phyloP scores from a whole-genome alignment of 495 filamentous ascomycete genomes.

The Thozetella sp. region DNA sequence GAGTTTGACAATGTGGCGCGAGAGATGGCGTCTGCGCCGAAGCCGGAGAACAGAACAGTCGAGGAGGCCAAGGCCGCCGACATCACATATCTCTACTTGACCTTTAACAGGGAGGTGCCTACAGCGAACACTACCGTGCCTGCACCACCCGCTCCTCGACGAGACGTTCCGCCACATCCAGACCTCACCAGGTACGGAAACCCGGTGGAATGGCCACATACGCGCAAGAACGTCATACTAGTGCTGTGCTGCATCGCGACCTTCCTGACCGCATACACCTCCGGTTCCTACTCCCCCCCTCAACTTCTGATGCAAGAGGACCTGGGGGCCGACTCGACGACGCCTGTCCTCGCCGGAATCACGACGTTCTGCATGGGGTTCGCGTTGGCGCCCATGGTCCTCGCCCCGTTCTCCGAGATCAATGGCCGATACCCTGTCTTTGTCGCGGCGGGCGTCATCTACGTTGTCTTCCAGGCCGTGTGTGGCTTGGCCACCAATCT shows the following conservation, averaged over 20 bases:
- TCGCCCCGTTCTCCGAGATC: conserved; percentile 90
- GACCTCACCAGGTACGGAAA: conserved; percentile 68
- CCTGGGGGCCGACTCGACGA: conserved; percentile 62
- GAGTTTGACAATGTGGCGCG: neutral
- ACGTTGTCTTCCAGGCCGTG: conserved; percentile 65
- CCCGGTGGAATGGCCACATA: conserved; percentile 73
- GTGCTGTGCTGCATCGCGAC: conserved; percentile 76
- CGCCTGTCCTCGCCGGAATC: conserved; percentile 74
- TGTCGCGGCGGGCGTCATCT: conserved; percentile 70
- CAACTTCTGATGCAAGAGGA: conserved; percentile 60
- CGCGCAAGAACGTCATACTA: conserved; percentile 73
- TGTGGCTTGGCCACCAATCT: conserved; percentile 75
- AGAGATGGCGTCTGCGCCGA: neutral
- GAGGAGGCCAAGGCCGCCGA: conserved; percentile 8
- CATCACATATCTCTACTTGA: conserved; percentile 73
- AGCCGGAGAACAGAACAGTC: neutral
- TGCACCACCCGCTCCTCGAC: conserved; percentile 5
- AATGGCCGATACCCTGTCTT: conserved; percentile 84
- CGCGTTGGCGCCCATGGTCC: conserved; percentile 82
- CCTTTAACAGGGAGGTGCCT: conserved; percentile 69
- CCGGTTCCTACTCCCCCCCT: conserved; percentile 78
- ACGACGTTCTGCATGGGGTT: conserved; percentile 86
- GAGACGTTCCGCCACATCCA: conserved; percentile 61
- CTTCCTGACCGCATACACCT: conserved; percentile 76
- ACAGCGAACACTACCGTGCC: conserved; percentile 47